Evolutionary conservation across 805 yeast species (phyloP).

Genomic region (Kodamaea hsintzibuensis): DNA sequence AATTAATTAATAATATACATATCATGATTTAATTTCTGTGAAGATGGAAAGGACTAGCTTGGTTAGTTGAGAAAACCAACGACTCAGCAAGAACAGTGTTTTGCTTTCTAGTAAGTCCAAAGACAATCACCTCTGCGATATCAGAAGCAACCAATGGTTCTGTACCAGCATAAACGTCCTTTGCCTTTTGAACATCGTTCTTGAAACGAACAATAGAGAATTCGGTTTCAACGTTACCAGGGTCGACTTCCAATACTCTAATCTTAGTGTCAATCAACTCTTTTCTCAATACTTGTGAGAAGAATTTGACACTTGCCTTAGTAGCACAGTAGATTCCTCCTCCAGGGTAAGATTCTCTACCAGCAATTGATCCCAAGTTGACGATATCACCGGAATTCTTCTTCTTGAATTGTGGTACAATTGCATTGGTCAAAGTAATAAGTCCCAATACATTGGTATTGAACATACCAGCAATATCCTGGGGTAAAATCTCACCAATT

Average conservation of each 20-base stretch:
- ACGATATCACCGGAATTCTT: constrained; percentile 74
- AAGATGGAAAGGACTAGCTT: constrained; percentile 73
- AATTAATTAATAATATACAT: neutral
- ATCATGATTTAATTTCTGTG: constrained; percentile 27
- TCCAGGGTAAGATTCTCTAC: constrained; percentile 76
- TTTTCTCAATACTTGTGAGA: constrained; percentile 70
- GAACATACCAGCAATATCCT: constrained; percentile 74
- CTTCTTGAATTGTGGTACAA: constrained; percentile 67
- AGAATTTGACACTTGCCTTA: constrained; percentile 70
- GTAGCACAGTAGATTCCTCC: constrained; percentile 79
- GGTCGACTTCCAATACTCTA: constrained; percentile 72
- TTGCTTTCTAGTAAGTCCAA: constrained; percentile 63
- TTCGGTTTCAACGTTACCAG: constrained; percentile 81
- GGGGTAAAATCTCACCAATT: constrained; percentile 65
- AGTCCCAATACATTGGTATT: constrained; percentile 87
- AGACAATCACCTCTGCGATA: constrained; percentile 72
- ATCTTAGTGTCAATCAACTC: constrained; percentile 71
- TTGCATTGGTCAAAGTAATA: constrained; percentile 78
- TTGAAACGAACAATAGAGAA: constrained; percentile 64
- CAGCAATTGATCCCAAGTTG: constrained; percentile 76
- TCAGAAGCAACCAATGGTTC: constrained; percentile 73
- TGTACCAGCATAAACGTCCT: constrained; percentile 63
- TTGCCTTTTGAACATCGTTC: constrained; percentile 63
- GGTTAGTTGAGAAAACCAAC: constrained; percentile 81
- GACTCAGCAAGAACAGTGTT: constrained; percentile 80